Base-by-base conservation (phyloP, 176 grass and related monocot genomes). In the Eleusine indica region DNA sequence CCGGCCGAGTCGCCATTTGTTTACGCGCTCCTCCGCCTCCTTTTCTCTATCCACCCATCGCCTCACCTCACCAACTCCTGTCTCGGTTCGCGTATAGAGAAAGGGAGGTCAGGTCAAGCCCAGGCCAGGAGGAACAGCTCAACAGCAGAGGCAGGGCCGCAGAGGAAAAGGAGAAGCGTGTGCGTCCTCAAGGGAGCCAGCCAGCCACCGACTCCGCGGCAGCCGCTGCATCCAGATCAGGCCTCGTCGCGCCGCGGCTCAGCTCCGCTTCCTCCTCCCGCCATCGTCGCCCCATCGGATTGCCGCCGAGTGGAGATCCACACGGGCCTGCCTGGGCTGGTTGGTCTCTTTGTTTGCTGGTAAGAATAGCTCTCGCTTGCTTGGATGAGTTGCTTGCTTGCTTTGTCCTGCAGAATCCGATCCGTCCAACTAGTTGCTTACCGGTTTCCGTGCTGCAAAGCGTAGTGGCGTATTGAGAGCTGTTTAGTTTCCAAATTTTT, bases 21-120 rank as follows among this genome's bases (percentile, higher is more conserved):
- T 88, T 88, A 91, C 84, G 76, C 41, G 66, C 48, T 57, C 32
- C 17, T 12, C 9, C 25, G 5, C 25, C 73, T 61, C 76, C 46
- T 70, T 67, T 64, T 70, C 76, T 79, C 83, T 74, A 64, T 81
- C 89, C 58, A 58, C 9, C 66, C 19, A 14, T 72, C 76, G 51
- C 69, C 61, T 64, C 85, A 43, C 76, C 77, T 64, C 85, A 43
- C 76, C 77, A 85, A 84, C 89, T 88, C 76, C 43, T 66, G 83
- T 70, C 85, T 87, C 85, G 56, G 70, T 70, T 88, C 76, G 78
- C 40, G 54, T 62, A 44, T 69, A 66, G 84, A 53, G 75, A 39
- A 51, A 58, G n/a, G 30, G 58, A 40, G 44, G 3, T 60, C 39
- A 22, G 38, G 70, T 64, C 86, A 68, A 88, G 77, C 35, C 28